phyloP scores from a whole-genome alignment of 176 grass and related monocot genomes.

The Oryza glumipatula region DNA sequence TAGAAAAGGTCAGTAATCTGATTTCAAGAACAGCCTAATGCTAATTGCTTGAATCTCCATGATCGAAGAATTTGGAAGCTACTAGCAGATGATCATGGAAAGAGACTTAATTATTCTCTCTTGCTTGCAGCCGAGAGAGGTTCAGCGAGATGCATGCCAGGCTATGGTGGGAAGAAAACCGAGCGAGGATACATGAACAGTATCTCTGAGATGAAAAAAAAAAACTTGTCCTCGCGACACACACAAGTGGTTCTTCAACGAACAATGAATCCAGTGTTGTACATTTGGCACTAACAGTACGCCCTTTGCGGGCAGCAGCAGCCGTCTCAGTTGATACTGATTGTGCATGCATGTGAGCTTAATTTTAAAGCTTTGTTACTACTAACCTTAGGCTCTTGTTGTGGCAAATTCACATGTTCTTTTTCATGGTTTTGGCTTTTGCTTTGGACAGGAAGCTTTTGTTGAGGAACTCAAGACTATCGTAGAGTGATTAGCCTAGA shows the following conservation, averaged over 20 bases:
- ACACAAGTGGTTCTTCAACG: neutral
- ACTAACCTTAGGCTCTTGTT: constrained; percentile 24
- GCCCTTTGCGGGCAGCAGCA: neutral
- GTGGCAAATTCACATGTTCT: constrained; percentile 18
- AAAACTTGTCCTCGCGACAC: too few species aligned
- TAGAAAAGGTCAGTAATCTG: neutral
- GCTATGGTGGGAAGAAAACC: constrained; percentile 97
- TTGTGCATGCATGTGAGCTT: constrained; percentile 7
- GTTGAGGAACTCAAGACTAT: constrained; percentile 16
- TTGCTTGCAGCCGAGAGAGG: constrained; percentile 77
- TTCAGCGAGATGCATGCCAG: constrained; percentile 95
- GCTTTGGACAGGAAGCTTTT: constrained; percentile 32
- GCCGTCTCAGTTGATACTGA: neutral
- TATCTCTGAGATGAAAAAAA: constrained; percentile 69
- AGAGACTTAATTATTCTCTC: neutral
- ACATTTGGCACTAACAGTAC: constrained; percentile 47
- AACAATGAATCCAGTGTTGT: constrained; percentile 41
- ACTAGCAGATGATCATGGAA: neutral
- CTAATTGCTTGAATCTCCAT: neutral
- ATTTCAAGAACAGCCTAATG: neutral
- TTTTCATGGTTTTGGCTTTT: neutral
- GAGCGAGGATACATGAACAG: constrained; percentile 86
- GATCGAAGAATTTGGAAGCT: neutral
- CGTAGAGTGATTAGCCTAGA: constrained; percentile 7
- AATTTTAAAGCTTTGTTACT: neutral